Evolutionary conservation across 345 rosid genomes (phyloP).

Genomic region (Hirschfeldia incana): DNA sequence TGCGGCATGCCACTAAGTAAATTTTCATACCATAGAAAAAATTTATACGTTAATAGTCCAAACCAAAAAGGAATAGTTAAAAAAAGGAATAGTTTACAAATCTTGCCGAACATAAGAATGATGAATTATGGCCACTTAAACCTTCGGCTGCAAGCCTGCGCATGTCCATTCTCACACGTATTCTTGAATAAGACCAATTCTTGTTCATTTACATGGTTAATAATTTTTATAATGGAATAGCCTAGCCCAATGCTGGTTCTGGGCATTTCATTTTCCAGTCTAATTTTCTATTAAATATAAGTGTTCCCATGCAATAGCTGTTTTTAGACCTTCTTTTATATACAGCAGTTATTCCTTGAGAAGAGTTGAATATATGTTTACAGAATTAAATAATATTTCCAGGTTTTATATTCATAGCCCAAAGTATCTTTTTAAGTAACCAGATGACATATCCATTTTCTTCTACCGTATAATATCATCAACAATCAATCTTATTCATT

Average conservation of each 20-base stretch:
- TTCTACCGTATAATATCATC: conserved; percentile 2
- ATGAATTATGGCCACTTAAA: no score
- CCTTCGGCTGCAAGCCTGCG: not conserved
- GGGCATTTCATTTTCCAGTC: conserved; percentile 9
- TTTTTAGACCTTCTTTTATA: no score
- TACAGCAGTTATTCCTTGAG: no score
- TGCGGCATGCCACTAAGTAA: not conserved
- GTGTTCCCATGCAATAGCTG: conserved; percentile 40
- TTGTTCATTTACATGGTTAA: not conserved
- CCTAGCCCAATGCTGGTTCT: no score
- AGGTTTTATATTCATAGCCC: not conserved
- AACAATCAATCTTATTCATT: conserved; percentile 24
- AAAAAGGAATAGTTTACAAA: no score
- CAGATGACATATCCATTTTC: conserved; percentile 19
- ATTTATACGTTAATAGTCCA: not conserved
- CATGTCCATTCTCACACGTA: conserved; percentile 26
- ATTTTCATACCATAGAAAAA: not conserved
- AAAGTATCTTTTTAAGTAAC: not conserved
- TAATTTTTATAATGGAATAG: no score
- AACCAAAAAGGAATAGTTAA: not conserved
- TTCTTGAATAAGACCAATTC: conserved; percentile 7
- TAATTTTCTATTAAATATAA: not conserved
- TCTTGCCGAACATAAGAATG: no score
- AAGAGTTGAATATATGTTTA: no score
- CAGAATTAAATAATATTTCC: no score